phyloP scores from a whole-genome alignment of 768 basidiomycete species.

The Brasilioporus rufonigricans region DNA sequence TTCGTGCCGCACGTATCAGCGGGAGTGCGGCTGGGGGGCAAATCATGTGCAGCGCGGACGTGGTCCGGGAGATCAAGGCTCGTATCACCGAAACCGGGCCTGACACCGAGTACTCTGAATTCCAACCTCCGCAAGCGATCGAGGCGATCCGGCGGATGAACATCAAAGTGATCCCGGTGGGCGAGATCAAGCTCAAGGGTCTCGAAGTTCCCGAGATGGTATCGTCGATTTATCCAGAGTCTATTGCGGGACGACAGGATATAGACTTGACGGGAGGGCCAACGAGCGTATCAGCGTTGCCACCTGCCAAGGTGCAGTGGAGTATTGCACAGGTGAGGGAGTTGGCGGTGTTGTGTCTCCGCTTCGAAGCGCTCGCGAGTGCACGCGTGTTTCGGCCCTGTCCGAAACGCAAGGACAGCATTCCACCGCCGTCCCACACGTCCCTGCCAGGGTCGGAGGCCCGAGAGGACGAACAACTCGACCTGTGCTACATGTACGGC shows the following conservation, averaged over 20 bases:
- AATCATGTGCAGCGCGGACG: conserved; percentile 87
- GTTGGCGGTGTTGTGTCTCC: conserved; percentile 69
- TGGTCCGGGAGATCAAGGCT: conserved; percentile 76
- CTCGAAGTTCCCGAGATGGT: conserved; percentile 87
- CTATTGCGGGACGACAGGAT: conserved; percentile 69
- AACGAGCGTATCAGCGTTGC: conserved; percentile 5
- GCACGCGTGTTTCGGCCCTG: conserved; percentile 54
- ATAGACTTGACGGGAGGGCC: conserved; percentile 38
- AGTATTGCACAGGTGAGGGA: conserved; percentile 72
- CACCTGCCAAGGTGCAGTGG: conserved; percentile 51
- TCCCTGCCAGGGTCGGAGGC: conserved; percentile 16
- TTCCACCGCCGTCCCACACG: conserved; percentile 10
- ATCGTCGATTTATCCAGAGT: conserved; percentile 78
- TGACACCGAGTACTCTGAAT: conserved; percentile 58
- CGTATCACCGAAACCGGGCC: conserved; percentile 52
- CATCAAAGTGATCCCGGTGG: conserved; percentile 68
- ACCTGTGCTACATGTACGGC: conserved; percentile 46
- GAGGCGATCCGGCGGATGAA: conserved; percentile 76
- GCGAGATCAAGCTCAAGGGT: conserved; percentile 92
- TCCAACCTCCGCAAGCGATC: conserved; percentile 58
- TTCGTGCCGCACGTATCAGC: conserved; percentile 84
- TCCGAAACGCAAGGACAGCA: conserved; percentile 34
- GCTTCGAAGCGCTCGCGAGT: conserved; percentile 74
- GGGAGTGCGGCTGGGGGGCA: conserved; percentile 88
- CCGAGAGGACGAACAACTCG: conserved; percentile 22